A percentile compares a stretch with the other conserved stretches of the same genome.
Evolutionary conservation across 1,284 basidiomycete species (phyloP).

Genomic region (Phylloboletellus chloephorus): DNA sequence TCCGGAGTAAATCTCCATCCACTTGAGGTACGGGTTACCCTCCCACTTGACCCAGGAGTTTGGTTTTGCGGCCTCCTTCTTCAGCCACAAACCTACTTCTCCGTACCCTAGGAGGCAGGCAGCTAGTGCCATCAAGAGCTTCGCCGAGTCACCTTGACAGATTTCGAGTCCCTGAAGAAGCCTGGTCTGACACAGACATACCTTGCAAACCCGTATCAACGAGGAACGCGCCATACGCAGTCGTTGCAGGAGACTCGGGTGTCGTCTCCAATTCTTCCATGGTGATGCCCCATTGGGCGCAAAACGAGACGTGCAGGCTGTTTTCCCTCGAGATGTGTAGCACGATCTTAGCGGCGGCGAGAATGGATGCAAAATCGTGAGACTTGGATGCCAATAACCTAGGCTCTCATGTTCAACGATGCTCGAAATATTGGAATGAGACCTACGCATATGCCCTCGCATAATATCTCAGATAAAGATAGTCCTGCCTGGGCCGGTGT

Average conservation of each 20-base stretch:
- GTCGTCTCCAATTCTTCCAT: slow-evolving; percentile 55
- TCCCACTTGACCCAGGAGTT: slow-evolving; percentile 54
- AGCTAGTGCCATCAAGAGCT: slow-evolving; percentile 75
- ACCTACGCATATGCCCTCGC: slow-evolving; percentile 65
- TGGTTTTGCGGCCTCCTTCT: slow-evolving; percentile 46
- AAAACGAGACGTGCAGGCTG: slow-evolving; percentile 68
- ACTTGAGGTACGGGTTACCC: slow-evolving; percentile 68
- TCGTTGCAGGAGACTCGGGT: slow-evolving; percentile 65
- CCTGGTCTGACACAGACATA: slow-evolving; percentile 21
- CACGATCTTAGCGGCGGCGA: slow-evolving; percentile 62
- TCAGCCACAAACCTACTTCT: slow-evolving; percentile 85
- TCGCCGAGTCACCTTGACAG: slow-evolving; percentile 60
- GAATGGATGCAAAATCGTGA: slow-evolving; percentile 58
- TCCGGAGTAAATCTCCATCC: slow-evolving; percentile 84
- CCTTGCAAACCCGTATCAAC: slow-evolving; percentile 73
- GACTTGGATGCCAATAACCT: slow-evolving; percentile 80
- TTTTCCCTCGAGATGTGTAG: slow-evolving; percentile 66
- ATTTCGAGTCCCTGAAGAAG: background rate
- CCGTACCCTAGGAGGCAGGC: slow-evolving; percentile 92
- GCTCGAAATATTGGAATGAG: background rate
- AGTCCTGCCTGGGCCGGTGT: slow-evolving; percentile 56
- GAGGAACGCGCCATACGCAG: slow-evolving; percentile 83
- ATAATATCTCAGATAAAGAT: slow-evolving; percentile 75
- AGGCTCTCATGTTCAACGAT: background rate
- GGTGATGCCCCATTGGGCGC: slow-evolving; percentile 63